Conservation (phyloP, 257 asterid species). For the Thymus mandschuricus region DNA sequence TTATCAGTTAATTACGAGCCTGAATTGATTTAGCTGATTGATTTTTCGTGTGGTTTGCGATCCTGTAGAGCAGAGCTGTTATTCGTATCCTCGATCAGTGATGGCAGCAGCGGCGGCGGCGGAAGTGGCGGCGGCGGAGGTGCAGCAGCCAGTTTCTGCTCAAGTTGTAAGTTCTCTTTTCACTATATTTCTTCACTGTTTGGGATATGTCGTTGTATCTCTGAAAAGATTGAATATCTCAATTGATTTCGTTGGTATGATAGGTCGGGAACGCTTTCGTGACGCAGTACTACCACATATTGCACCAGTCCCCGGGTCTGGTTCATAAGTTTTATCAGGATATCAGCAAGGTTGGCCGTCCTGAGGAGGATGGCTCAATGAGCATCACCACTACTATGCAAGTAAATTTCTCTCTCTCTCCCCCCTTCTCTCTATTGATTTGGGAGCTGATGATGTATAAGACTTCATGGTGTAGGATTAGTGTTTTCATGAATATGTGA, state of each 20-base stretch:
- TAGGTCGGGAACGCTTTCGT: conserved; percentile 94
- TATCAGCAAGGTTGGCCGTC: conserved; percentile 81
- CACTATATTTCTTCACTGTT: not conserved
- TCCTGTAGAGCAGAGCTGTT: conserved; percentile 40
- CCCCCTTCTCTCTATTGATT: not conserved
- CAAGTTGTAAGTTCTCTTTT: conserved; percentile 60
- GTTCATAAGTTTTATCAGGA: conserved; percentile 86
- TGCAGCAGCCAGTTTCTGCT: conserved; percentile 49
- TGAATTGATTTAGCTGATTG: conserved; percentile 21
- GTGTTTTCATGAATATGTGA: conserved; percentile 21
- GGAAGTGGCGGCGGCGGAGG: conserved; percentile 40
- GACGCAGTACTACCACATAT: conserved; percentile 84
- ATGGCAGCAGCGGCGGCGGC: conserved; percentile 56
- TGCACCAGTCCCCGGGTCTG: conserved; percentile 78
- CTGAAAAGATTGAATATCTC: not conserved
- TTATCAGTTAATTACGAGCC: not conserved
- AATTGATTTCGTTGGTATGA: conserved; percentile 6
- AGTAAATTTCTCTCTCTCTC: conserved; percentile 45
- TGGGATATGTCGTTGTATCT: not conserved
- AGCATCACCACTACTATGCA: conserved; percentile 79
- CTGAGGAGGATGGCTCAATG: conserved; percentile 79
- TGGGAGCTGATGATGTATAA: not conserved
- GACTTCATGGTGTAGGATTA: conserved; percentile 14
- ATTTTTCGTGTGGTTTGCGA: conserved; percentile 23
- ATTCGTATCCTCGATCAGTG: conserved; percentile 37